Evolutionary conservation across 768 basidiomycete genomes (phyloP).

Genomic region (Boletus huronensis): DNA sequence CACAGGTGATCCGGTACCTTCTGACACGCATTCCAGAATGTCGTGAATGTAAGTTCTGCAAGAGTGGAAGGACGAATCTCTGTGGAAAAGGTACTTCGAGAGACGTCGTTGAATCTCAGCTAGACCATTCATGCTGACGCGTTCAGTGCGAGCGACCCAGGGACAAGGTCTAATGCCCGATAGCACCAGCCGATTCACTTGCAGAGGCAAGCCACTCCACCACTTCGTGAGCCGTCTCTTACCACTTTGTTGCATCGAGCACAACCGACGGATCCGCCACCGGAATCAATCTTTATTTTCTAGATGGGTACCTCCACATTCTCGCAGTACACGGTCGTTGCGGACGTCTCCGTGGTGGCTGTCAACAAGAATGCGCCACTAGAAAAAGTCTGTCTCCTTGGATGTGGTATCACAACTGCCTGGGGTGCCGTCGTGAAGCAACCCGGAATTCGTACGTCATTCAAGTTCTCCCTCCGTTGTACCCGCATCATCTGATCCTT

Average conservation of each 20-base stretch:
- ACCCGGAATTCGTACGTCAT: slow-evolving; percentile 67
- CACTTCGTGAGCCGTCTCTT: slow-evolving; percentile 71
- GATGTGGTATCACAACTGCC: slow-evolving; percentile 96
- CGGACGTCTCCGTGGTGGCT: slow-evolving; percentile 93
- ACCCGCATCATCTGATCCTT: background rate
- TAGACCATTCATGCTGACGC: background rate
- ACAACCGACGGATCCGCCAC: background rate
- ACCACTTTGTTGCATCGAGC: background rate
- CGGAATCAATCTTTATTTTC: background rate
- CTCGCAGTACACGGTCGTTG: slow-evolving; percentile 99
- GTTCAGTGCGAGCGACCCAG: slow-evolving; percentile 83
- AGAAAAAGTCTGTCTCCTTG: slow-evolving; percentile 95
- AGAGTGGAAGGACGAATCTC: slow-evolving; percentile 97
- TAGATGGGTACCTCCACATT: slow-evolving; percentile 99
- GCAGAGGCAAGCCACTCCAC: slow-evolving; percentile 79
- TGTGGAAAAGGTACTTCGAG: slow-evolving; percentile 72
- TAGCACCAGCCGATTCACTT: slow-evolving; percentile 80
- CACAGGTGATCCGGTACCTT: background rate
- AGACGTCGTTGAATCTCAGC: background rate
- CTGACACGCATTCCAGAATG: slow-evolving; percentile 55
- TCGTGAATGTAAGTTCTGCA: slow-evolving; percentile 98
- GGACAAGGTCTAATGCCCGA: slow-evolving; percentile 96
- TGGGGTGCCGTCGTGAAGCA: slow-evolving; percentile 96
- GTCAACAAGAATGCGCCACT: slow-evolving; percentile 84
- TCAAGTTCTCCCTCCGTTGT: background rate